Percentiles rank a stretch among this genome's conserved stretches.
Evolutionary conservation across 345 rosid species (phyloP).

Genomic region (Bretschneidera sinensis): DNA sequence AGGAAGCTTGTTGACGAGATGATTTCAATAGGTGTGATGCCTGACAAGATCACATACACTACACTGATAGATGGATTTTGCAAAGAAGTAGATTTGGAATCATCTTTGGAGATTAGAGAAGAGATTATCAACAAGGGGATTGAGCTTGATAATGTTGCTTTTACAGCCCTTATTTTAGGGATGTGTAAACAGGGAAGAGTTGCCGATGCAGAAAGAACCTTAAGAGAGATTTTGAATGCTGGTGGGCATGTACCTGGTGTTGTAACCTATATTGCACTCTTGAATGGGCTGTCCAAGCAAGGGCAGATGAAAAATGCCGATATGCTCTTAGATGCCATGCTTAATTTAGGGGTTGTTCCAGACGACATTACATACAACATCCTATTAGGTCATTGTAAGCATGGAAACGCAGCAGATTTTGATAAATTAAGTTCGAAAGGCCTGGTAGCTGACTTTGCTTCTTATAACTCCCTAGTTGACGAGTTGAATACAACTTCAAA

Average conservation of each 20-base stretch:
- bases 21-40: slow-evolving; percentile 43
- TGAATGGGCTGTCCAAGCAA: slow-evolving; percentile 70
- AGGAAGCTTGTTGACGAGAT: slow-evolving; percentile 56
- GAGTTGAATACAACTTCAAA: slow-evolving; percentile 31
- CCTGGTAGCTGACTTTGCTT: slow-evolving; percentile 58
- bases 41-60: slow-evolving; percentile 71
- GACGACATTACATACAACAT: slow-evolving; percentile 77
- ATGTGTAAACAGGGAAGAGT: slow-evolving; percentile 55
- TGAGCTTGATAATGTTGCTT: slow-evolving; percentile 54
- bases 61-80: slow-evolving; percentile 71
- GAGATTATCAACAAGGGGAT: slow-evolving; percentile 51
- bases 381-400: slow-evolving; percentile 62
- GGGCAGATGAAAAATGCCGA: slow-evolving; percentile 75
- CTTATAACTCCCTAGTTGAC: slow-evolving; percentile 42
- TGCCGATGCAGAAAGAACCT: slow-evolving; percentile 56
- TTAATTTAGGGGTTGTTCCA: slow-evolving; percentile 60
- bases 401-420: slow-evolving; percentile 33
- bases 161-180: slow-evolving; percentile 63
- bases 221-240: slow-evolving; percentile 59
- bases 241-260: slow-evolving; percentile 59
- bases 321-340: slow-evolving; percentile 65
- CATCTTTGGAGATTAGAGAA: slow-evolving; percentile 42
- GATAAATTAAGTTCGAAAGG: slow-evolving; percentile 52
- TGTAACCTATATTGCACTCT: slow-evolving; percentile 68
- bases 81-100: slow-evolving; percentile 61